Conservation (phyloP, 192 early-diverging fungal species). For the Umbelopsis vinacea region DNA sequence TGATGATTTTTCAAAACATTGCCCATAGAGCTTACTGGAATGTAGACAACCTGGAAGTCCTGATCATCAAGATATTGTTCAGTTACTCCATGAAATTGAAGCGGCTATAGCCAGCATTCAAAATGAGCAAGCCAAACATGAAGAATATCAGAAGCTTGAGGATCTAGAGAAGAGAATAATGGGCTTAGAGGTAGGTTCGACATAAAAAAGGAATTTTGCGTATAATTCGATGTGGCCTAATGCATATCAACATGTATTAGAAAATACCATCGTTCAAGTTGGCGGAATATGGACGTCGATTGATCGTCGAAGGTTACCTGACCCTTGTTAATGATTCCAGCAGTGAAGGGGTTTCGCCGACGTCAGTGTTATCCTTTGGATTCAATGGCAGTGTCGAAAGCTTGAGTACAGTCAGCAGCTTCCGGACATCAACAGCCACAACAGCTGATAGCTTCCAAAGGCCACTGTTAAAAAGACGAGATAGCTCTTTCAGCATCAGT, state of each 20-base stretch:
- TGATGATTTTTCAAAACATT: no score
- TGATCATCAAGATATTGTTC: not conserved
- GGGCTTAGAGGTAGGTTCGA: slow-evolving; percentile 7
- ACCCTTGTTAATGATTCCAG: not conserved
- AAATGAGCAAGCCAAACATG: slow-evolving; percentile 14
- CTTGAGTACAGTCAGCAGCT: not conserved
- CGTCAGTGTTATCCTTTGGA: not conserved
- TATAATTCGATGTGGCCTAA: not conserved
- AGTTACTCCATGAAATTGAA: slow-evolving; percentile 4
- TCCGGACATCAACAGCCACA: not conserved
- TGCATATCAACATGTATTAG: not conserved
- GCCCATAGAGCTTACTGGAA: not conserved
- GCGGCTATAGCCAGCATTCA: not conserved
- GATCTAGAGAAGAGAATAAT: slow-evolving; percentile 2
- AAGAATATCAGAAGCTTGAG: slow-evolving; percentile 15
- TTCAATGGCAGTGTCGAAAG: slow-evolving; percentile 3
- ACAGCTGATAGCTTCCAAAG: not conserved
- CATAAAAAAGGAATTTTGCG: not conserved
- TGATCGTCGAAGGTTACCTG: not conserved
- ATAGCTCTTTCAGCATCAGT: not conserved
- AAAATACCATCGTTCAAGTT: slow-evolving; percentile 18
- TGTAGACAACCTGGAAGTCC: not conserved
- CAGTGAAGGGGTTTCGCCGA: not conserved
- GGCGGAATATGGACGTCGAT: not conserved
- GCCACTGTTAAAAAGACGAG: slow-evolving; percentile 6